A percentile compares a stretch with the other conserved stretches of the same genome.
Evolutionary conservation across 257 asterid genomes (phyloP).

Genomic region (Coffea canephora): DNA sequence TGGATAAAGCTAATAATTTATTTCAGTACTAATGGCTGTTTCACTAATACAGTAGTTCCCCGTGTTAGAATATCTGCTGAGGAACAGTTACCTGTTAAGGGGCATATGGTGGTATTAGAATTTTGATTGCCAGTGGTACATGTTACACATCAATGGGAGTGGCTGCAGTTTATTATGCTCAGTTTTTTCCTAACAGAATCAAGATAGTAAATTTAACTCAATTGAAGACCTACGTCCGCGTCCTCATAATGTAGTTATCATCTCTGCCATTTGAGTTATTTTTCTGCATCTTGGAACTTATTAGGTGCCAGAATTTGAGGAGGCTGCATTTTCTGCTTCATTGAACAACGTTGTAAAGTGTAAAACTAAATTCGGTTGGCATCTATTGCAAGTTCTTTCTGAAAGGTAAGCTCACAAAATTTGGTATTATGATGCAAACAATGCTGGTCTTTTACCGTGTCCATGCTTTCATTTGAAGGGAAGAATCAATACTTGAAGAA

Average conservation of each 20-base stretch:
- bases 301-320: conserved; percentile 97
- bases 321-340: conserved; percentile 82
- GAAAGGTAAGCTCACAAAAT: conserved; percentile 59
- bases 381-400: conserved; percentile 85
- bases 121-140: not conserved
- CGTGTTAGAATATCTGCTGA: not conserved
- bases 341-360: conserved; percentile 70
- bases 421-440: conserved; percentile 8
- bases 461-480: conserved; percentile 44
- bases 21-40: not conserved
- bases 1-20: not conserved
- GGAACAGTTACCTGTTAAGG: not conserved
- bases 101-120: not conserved
- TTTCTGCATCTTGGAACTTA: conserved; percentile 23
- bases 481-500: conserved; percentile 61
- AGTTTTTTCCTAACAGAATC: not conserved
- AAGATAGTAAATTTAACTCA: not conserved
- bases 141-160: too few relatives aligned
- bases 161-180: not conserved
- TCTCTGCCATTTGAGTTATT: conserved; percentile 5
- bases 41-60: not conserved
- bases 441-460: conserved; percentile 25
- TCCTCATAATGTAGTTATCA: not conserved
- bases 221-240: not conserved
- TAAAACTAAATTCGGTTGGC: conserved; percentile 96